phyloP scores from a whole-genome alignment of 148 eudicot genomes.

The Rhododendron kiyosumense region DNA sequence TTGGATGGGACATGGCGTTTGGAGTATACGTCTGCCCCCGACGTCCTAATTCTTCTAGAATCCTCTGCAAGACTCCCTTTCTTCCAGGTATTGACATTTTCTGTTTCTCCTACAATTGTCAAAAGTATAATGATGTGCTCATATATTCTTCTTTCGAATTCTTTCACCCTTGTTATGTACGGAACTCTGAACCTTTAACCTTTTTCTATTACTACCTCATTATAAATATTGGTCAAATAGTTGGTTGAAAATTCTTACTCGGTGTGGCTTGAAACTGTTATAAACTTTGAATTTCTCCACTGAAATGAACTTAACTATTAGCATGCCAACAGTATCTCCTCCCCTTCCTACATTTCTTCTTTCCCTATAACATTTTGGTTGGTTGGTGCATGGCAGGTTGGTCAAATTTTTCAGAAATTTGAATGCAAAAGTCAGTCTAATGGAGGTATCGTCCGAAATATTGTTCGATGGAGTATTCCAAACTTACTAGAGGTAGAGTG shows the following conservation, averaged over 20 bases:
- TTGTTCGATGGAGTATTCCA: conserved; percentile 82
- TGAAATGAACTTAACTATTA: not conserved
- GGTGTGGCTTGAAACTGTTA: not conserved
- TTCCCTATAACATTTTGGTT: not conserved
- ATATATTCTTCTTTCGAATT: not conserved
- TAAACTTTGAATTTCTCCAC: not conserved
- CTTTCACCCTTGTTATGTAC: not conserved
- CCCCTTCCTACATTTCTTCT: not conserved
- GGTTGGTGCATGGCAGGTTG: conserved; percentile 45
- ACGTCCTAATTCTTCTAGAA: conserved; percentile 74
- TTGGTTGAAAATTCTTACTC: not conserved
- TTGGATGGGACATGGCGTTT: conserved; percentile 93
- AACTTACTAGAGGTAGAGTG: conserved; percentile 59
- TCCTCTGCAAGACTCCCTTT: conserved; percentile 72
- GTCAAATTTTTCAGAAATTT: conserved; percentile 89
- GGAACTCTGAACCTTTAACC: not conserved
- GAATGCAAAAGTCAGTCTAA: conserved; percentile 52
- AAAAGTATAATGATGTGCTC: not conserved
- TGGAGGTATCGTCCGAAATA: conserved; percentile 67
- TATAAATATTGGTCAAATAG: not conserved
- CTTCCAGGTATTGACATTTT: conserved; percentile 44
- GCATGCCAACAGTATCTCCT: not conserved
- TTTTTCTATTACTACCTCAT: not conserved
- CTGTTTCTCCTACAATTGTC: not conserved
- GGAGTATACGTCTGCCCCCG: conserved; percentile 95